Evolutionary conservation across 2,329 filamentous ascomycete species (phyloP).

Genomic region (Chaetomium strumarium): DNA sequence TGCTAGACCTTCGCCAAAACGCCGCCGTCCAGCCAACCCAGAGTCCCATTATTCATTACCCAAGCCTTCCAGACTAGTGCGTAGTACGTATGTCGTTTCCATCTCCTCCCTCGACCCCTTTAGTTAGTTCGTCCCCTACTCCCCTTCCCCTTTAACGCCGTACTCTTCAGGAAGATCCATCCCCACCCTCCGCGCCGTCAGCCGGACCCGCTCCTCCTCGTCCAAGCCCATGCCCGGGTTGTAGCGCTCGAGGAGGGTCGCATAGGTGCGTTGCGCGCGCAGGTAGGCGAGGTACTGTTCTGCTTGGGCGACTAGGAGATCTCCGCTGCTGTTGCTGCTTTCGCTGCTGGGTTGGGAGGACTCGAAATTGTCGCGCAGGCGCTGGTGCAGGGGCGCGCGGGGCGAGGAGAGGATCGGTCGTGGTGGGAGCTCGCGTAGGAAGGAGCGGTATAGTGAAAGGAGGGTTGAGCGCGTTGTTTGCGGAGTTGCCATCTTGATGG

Average conservation of each 20-base stretch:
- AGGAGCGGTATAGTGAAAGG: constrained; percentile 77
- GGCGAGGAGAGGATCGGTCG: constrained; percentile 50
- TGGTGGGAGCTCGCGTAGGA: constrained; percentile 83
- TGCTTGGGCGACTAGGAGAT: constrained; percentile 40
- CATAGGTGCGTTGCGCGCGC: constrained; percentile 78
- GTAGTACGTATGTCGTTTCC: neutral
- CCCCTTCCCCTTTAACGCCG: constrained; percentile 2
- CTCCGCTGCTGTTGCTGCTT: neutral
- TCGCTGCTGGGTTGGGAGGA: constrained; percentile 24
- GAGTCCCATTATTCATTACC: no score
- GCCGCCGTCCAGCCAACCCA: no score
- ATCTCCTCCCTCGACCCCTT: neutral
- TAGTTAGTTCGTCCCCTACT: neutral
- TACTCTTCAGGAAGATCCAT: constrained; percentile 76
- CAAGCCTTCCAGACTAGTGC: neutral
- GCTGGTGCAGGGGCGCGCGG: constrained; percentile 64
- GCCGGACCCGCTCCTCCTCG: constrained; percentile 73
- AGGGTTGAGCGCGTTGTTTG: constrained; percentile 36
- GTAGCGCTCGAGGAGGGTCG: constrained; percentile 78
- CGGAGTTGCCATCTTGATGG: neutral
- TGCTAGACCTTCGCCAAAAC: no score
- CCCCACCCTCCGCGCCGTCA: constrained; percentile 82
- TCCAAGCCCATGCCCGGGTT: constrained; percentile 89
- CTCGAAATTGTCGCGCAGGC: constrained; percentile 59
- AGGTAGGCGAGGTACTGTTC: constrained; percentile 77